Evolutionary conservation across 768 basidiomycete species (phyloP).

Genomic region (Hypholoma sublateritium): DNA sequence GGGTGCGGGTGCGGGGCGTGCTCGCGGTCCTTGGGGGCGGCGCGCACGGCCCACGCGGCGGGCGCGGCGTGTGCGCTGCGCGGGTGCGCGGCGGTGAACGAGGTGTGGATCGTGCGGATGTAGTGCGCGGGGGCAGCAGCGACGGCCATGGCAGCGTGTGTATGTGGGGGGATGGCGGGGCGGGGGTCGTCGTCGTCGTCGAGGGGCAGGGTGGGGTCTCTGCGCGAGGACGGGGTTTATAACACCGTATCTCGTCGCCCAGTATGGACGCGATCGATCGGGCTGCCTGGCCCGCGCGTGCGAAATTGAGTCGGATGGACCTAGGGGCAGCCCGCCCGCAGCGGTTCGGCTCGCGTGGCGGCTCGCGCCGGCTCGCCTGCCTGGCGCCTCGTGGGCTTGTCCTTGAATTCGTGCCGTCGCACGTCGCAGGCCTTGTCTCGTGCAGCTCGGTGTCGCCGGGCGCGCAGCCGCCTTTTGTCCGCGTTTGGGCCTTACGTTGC

Average conservation of each 20-base stretch:
- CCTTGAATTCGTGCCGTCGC: no score
- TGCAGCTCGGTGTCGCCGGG: no score
- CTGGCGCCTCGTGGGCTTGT: no score
- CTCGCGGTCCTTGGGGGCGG: slow-evolving; percentile 10
- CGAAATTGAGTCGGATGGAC: no score
- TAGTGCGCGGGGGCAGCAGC: slow-evolving; percentile 30
- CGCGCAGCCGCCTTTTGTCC: no score
- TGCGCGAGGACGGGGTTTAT: background rate
- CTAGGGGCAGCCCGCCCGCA: no score
- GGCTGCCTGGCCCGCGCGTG: background rate
- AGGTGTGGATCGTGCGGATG: slow-evolving; percentile 42
- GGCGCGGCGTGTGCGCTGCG: slow-evolving; percentile 17
- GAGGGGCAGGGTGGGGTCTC: background rate
- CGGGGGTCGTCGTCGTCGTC: background rate
- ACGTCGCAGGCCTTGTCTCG: no score
- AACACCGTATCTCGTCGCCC: background rate
- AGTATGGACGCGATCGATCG: background rate
- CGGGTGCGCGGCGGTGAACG: slow-evolving; percentile 26
- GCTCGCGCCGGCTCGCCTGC: no score
- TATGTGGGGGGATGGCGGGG: no score
- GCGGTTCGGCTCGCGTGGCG: no score
- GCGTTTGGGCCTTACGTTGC: no score
- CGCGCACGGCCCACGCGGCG: slow-evolving; percentile 23
- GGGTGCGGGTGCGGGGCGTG: background rate
- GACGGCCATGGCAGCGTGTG: background rate